Conservation (phyloP, 139 green algal genomes). For the Desmodesmus armatus region DNA sequence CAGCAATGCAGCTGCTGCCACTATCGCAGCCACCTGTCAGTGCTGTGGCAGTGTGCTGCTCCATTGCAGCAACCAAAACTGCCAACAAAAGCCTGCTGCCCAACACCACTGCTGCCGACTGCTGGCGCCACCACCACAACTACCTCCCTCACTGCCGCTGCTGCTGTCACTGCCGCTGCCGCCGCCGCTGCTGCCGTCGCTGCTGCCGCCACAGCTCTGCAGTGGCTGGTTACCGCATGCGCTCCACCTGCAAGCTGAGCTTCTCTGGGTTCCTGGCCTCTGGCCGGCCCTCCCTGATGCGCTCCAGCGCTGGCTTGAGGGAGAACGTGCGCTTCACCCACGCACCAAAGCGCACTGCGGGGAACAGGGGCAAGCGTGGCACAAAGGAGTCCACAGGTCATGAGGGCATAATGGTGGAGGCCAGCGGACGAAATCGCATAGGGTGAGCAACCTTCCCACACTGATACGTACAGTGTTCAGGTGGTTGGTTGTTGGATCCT, state of each 20-base stretch:
- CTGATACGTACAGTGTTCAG: no score
- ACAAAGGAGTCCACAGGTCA: no score
- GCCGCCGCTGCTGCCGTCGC: constrained; percentile 1
- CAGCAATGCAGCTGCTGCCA: no score
- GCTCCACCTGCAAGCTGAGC: constrained; percentile 56
- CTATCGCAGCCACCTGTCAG: no score
- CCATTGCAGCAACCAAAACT: no score
- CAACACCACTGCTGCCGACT: background rate
- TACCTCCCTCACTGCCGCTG: background rate
- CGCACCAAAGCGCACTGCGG: constrained; percentile 68
- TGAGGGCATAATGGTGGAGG: background rate
- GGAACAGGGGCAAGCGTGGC: background rate
- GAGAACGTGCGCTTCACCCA: constrained; percentile 77
- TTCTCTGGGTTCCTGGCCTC: constrained; percentile 51
- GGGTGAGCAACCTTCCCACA: no score
- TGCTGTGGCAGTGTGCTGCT: no score
- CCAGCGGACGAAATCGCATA: no score
- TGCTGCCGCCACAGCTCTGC: background rate
- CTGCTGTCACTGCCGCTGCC: background rate
- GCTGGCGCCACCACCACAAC: background rate
- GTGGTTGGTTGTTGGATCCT: no score
- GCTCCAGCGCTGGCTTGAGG: constrained; percentile 73
- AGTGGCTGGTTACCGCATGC: constrained; percentile 59
- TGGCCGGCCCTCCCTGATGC: constrained; percentile 61
- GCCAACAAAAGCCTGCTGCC: no score